Conservation (phyloP, 305 asterid genomes). For the Solanum aculeatissimum region DNA sequence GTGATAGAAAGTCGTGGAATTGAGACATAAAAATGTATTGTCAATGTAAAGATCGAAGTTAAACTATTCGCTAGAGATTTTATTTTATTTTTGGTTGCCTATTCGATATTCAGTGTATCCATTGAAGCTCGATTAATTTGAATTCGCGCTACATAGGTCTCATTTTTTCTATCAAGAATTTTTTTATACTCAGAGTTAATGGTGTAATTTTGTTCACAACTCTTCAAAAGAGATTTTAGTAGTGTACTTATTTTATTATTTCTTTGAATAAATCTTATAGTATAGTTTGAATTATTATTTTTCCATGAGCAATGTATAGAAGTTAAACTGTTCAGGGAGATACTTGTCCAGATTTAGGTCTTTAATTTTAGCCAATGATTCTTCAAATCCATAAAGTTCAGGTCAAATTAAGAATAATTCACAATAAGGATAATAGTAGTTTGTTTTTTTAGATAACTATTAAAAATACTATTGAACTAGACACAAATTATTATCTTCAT, state of each 20-base stretch:
- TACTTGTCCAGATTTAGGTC: neutral
- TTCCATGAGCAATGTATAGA: neutral
- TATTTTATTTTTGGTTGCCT: too few species aligned
- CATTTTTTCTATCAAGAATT: too few species aligned
- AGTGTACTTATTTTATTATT: neutral
- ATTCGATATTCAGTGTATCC: too few species aligned
- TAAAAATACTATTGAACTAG: too few species aligned
- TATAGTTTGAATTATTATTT: neutral
- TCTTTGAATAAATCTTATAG: neutral
- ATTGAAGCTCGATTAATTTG: too few species aligned
- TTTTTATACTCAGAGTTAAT: too few species aligned
- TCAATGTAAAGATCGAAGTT: neutral
- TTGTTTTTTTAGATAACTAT: neutral
- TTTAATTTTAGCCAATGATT: neutral
- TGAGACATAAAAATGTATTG: neutral
- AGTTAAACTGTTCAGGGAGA: neutral
- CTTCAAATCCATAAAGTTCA: neutral
- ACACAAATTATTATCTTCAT: too few species aligned
- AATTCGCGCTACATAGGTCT: too few species aligned
- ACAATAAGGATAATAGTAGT: neutral
- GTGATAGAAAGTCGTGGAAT: neutral
- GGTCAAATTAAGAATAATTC: neutral
- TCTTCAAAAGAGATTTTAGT: neutral
- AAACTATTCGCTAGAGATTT: neutral
- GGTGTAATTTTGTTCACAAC: neutral